A percentile compares a stretch with the other conserved stretches of the same genome.
These are phyloP conservation scores for Athelia sp. DNA, from an alignment of 1,284 basidiomycete genomes.

Conservation along the genomic window DNA sequence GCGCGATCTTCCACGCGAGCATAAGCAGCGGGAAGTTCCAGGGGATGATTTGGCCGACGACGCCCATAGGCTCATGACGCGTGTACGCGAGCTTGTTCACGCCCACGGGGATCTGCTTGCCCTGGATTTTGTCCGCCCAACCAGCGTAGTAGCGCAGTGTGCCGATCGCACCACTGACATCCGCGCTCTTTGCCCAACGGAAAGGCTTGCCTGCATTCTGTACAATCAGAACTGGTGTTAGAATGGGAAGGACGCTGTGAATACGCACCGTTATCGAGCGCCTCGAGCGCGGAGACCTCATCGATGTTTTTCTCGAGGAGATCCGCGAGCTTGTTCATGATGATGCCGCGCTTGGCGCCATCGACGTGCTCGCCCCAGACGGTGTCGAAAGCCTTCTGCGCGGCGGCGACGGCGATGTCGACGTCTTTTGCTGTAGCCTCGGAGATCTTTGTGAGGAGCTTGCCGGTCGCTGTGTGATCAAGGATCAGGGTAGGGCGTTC, in stretches of 20 bases:
- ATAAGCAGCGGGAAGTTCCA: constrained; percentile 75
- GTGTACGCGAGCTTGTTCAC: constrained; percentile 76
- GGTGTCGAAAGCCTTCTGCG: constrained; percentile 72
- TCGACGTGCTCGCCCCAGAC: constrained; percentile 68
- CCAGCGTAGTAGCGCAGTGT: constrained; percentile 73
- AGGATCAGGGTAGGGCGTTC: not conserved
- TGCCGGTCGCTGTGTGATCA: constrained; percentile 51
- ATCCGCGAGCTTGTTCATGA: constrained; percentile 68
- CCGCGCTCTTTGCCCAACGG: constrained; percentile 64
- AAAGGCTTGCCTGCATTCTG: constrained; percentile 68
- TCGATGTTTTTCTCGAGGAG: constrained; percentile 71
- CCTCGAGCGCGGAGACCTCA: constrained; percentile 73
- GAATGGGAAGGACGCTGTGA: not conserved
- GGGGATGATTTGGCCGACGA: constrained; percentile 83
- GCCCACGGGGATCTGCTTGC: constrained; percentile 70
- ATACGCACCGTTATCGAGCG: constrained; percentile 63
- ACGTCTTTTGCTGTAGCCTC: constrained; percentile 71
- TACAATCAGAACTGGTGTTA: constrained; percentile 19
- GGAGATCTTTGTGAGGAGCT: constrained; percentile 62
- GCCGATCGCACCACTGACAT: constrained; percentile 66
- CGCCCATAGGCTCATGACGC: constrained; percentile 91
- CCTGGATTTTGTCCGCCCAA: constrained; percentile 86
- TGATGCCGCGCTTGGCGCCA: constrained; percentile 58
- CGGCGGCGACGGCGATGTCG: constrained; percentile 72
- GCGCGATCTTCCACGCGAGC: constrained; percentile 80